Base-by-base conservation (phyloP, 768 basidiomycete genomes). In the Asterophora parasitica region DNA sequence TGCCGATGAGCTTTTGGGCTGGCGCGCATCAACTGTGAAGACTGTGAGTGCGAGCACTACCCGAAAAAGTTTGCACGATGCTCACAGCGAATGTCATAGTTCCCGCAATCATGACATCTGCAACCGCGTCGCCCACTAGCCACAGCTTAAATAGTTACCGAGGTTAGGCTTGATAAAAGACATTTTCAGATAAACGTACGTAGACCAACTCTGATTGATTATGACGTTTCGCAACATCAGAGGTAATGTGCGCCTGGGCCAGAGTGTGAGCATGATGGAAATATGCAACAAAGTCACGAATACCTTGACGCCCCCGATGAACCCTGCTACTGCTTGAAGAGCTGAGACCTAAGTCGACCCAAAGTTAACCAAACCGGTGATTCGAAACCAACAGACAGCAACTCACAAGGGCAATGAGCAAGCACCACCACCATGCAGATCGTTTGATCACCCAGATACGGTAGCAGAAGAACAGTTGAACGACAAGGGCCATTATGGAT, bases 401-500 rank as follows among this genome's bases (percentile, higher is more conserved):
- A 30, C 46, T 48, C 19, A 48, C 47, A 6, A 23, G 33, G 35
- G 40, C 41, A 20, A 48, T 42, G 15, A 48, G 7, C n/a, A 48
- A 20, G 15, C 40, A 48, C 47, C 47, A 48, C 47, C 47, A 48
- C 47, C 47, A 48, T 4, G 36, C 11, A 19, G 31, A 17, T 4
- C 50, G 44, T 7, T 42, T 53, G 8, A 56, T 36, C 19, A 44
- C 30, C 44, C 49, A 56, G 12, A 56, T 56, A 20, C 55, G 51
- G 32, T 53, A 56, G 32, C 52, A 53, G 37, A 56, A 52, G 33
- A 56, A 56, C 7, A 48, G 4, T 33, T 56, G 52, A 31, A 53
- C 49, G 3, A 50, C 36, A 2, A 53, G 42, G 12, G 55, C 51
- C 26, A 53, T 31, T 11, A 56, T 44, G 4, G 51, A 42, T 10